Evolutionary conservation across 1,284 basidiomycete genomes (phyloP), one percentile per base, ranked within the genome.

Genomic region (Hypsizygus ulmarius): DNA sequence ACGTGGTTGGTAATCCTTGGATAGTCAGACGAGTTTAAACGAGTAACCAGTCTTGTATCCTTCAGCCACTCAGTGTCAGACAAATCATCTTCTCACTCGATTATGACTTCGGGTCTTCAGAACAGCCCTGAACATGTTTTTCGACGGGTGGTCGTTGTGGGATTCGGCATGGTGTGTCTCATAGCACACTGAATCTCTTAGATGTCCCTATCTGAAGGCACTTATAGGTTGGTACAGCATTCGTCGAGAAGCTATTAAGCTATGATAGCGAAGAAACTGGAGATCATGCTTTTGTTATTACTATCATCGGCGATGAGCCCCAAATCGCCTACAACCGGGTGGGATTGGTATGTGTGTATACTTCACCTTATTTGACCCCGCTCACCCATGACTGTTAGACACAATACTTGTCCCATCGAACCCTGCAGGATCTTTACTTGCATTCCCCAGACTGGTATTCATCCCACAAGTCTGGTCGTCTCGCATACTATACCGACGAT

Each of bases 301-400:
- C 37, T 21, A 33, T 37, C 6, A 39, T 39, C 47, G 81, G 82
- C 14, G 81, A 85, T 62, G 81, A 67, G 47, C 35, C 43, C 10
- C 51, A 59, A 43, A 54, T 65, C 49, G 66, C 66, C 8, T 68
- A 68, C 49, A 68, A 68, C 50, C 64, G 66, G 39, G 66, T 68
- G 16, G 64, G 27, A 16, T 11, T 29, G 34, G 58, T 55, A 45
- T 5, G 32, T 25, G 11, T 30, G 7, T 3, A 7, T n/a, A n/a
- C n/a, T 25, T 7, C 21, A 27, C 16, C 5, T 19, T 6, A 19
- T 14, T 14, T 34, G 8, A 4, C 12, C 27, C 21, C 18, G 12
- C 14, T 27, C 14, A 14, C 9, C 21, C 18, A 21, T 25, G 25
- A 38, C 27, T 33, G 7, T 35, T 35, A 25, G 21, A 25, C 21